These are phyloP conservation scores for Ganoderma sinense DNA, from an alignment of 1,284 basidiomycete genomes.

Conservation along the genomic window DNA sequence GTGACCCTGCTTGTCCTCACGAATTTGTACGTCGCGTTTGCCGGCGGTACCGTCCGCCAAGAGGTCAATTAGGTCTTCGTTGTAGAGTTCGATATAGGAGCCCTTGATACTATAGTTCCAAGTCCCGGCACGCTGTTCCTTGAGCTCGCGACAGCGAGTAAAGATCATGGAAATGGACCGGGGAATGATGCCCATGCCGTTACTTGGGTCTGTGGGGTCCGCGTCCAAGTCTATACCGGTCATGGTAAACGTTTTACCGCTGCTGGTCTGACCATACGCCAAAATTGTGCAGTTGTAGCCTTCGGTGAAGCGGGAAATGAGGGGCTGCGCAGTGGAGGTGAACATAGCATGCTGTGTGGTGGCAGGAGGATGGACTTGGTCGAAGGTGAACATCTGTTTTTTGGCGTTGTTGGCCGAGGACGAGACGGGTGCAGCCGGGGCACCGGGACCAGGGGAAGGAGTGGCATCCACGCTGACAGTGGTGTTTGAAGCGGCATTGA, in stretches of 20 bases:
- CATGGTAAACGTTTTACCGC: conserved; percentile 98
- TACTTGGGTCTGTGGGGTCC: conserved; percentile 76
- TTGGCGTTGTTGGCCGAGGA: conserved; percentile 67
- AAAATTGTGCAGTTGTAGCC: conserved; percentile 98
- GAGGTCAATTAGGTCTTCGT: conserved; percentile 95
- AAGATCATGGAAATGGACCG: conserved; percentile 95
- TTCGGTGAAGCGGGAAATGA: conserved; percentile 91
- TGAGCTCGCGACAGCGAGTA: conserved; percentile 75
- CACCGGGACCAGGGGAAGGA: conserved; percentile 51
- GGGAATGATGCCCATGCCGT: conserved; percentile 94
- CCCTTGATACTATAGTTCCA: conserved; percentile 84
- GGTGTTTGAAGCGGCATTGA: conserved; percentile 76
- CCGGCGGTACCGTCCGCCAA: conserved; percentile 75
- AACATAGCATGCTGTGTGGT: conserved; percentile 90
- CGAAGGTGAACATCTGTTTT: conserved; percentile 92
- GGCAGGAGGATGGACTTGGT: conserved; percentile 88
- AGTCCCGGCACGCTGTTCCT: conserved; percentile 74
- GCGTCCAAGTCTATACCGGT: conserved; percentile 89
- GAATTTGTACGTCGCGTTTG: conserved; percentile 90
- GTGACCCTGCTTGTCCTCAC: conserved; percentile 95
- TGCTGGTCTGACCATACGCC: conserved; percentile 97
- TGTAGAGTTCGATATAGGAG: conserved; percentile 97
- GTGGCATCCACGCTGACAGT: conserved; percentile 79
- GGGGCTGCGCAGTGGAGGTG: conserved; percentile 82
- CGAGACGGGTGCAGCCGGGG: conserved; percentile 54